Evolutionary conservation across 2,329 filamentous ascomycete species (phyloP).

Genomic region (Parastagonospora avenae): DNA sequence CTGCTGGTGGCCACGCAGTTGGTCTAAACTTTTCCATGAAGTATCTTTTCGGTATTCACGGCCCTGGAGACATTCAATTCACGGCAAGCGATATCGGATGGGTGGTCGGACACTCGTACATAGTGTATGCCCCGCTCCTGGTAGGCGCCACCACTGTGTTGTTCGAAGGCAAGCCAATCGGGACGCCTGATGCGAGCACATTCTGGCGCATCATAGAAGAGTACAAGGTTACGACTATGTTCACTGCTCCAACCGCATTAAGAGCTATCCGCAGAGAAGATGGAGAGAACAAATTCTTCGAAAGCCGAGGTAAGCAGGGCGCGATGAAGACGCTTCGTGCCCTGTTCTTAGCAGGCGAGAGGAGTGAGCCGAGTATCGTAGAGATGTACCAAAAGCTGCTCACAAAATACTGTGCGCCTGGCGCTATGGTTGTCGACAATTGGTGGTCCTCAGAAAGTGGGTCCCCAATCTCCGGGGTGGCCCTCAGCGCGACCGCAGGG

Average conservation of each 20-base stretch:
- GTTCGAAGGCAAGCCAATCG: conserved; percentile 93
- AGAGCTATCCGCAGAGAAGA: conserved; percentile 88
- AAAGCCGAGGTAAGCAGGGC: conserved; percentile 66
- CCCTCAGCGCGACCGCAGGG: conserved; percentile 67
- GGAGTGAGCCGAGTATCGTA: conserved; percentile 86
- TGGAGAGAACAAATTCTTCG: conserved; percentile 71
- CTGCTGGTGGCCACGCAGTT: conserved; percentile 86
- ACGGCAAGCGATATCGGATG: conserved; percentile 88
- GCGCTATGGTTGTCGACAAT: conserved; percentile 70
- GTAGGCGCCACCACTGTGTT: conserved; percentile 84
- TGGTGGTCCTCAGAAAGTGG: conserved; percentile 78
- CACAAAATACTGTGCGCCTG: conserved; percentile 65
- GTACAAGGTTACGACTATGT: conserved; percentile 78
- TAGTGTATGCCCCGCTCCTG: conserved; percentile 85
- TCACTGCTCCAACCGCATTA: conserved; percentile 86
- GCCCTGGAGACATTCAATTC: conserved; percentile 81
- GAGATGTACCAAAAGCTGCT: conserved; percentile 79
- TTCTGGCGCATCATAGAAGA: conserved; percentile 89
- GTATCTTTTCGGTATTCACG: conserved; percentile 81
- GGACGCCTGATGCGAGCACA: conserved; percentile 82
- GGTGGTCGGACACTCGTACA: conserved; percentile 79
- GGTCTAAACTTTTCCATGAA: conserved; percentile 81
- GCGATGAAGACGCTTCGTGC: conserved; percentile 74
- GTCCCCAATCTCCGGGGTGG: conserved; percentile 69
- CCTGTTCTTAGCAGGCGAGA: conserved; percentile 85